Base-by-base conservation (phyloP, 1,284 basidiomycete species). In the Chalciporus piperatoides region DNA sequence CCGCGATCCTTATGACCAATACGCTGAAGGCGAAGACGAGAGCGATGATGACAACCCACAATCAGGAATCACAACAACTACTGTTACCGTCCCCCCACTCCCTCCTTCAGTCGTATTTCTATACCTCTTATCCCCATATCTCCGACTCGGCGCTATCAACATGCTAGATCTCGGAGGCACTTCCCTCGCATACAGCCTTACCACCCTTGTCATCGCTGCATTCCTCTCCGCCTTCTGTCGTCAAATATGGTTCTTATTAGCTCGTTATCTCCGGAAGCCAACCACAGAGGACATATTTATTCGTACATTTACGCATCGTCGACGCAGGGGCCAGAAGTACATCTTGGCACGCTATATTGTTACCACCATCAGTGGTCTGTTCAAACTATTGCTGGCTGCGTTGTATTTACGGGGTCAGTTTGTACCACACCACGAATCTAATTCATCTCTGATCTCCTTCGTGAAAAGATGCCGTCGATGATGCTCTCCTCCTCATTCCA, bases 191-290 rank as follows among this genome's bases (percentile, higher is more conserved):
- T 70, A 74, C 14, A 74, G 74, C 2, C 66, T 87, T 24, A 69
- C 77, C n/a, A 69, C 72, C 1, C 65, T 87, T 5, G 45, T 80
- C 25, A 56, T 76, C 23, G 82, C 81, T 52, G 81, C 82, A 11
- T 59, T 73, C 25, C 68, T 84, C 9, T 78, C 86, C 4, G 75
- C 74, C 12, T 80, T 84, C 53, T 74, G 80, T 32, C 72, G 82
- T 38, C 84, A 86, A 57, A 70, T 89, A 43, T 85, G 82, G 80
- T 86, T 84, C 67, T 78, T 87, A 73, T 75, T 89, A 11, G 78
- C 81, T 40, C 76, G 82, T 33, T 85, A 89, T 62, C 70, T 84
- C 41, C 77, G 79, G 55, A 76, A 79, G 61, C 72, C 76, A 27
- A 80, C 85, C 51, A 60, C 82, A 36, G 81, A 84, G 61, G 83